These are phyloP conservation scores for Candida incommunis DNA, from an alignment of 805 yeast genomes.

Conservation along the genomic window DNA sequence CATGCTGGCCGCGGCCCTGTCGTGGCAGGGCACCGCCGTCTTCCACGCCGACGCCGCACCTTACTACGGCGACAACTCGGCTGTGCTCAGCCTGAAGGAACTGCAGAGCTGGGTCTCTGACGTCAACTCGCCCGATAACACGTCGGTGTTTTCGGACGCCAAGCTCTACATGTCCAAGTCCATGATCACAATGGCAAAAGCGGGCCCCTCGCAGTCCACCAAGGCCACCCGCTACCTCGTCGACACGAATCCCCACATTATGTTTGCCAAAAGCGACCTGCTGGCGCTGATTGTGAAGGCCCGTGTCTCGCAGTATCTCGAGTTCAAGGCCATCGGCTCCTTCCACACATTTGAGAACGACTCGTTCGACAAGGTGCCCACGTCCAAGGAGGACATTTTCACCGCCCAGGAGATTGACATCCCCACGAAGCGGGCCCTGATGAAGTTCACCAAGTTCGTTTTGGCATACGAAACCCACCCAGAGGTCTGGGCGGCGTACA, in stretches of 20 bases:
- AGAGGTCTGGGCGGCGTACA: conserved; percentile 42
- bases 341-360: conserved; percentile 95
- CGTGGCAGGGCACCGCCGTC: conserved; percentile 98
- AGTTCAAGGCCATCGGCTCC: conserved; percentile 74
- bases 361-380: conserved; percentile 70
- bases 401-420: conserved; percentile 70
- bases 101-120: conserved; percentile 66
- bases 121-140: conserved; percentile 33
- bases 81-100: conserved; percentile 80
- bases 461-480: conserved; percentile 50
- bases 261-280: conserved; percentile 85
- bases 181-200: conserved; percentile 17
- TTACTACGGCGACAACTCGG: conserved; percentile 79
- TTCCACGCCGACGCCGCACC: conserved; percentile 75
- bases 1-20: conserved; percentile 80
- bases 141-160: conserved; percentile 44
- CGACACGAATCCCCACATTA: conserved; percentile 72
- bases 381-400: conserved; percentile 85
- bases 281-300: conserved; percentile 65
- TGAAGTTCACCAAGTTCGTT: conserved; percentile 87
- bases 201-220: conserved; percentile 28
- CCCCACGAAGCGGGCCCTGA: conserved; percentile 64
- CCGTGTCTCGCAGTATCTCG: conserved; percentile 81
- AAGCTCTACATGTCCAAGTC: conserved; percentile 64
- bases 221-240: conserved; percentile 53